Percentiles rank a stretch among this genome's conserved stretches.
These are phyloP conservation scores for Aspergillus ellipticus DNA, from an alignment of 495 filamentous ascomycete species.

Conservation along the genomic window DNA sequence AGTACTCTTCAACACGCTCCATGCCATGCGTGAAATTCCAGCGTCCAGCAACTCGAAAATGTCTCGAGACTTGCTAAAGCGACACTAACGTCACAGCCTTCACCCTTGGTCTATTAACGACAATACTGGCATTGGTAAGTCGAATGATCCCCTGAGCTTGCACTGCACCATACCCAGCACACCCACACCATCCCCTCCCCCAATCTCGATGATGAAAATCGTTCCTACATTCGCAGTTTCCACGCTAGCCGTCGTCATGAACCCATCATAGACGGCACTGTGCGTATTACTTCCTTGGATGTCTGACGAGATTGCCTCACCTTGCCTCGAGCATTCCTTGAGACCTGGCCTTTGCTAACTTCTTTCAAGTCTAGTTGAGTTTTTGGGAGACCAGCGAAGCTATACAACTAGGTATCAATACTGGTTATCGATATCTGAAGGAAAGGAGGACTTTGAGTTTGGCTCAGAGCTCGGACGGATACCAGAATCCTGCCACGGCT, in stretches of 20 bases:
- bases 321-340: neutral
- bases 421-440: neutral
- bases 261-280: slow-evolving; percentile 34
- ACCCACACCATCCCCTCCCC: neutral
- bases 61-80: neutral
- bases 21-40: neutral
- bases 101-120: neutral
- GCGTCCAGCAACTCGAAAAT: neutral
- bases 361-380: neutral
- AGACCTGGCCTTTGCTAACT: slow-evolving; percentile 10
- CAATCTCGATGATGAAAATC: slow-evolving; percentile 47
- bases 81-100: neutral
- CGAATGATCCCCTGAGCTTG: neutral
- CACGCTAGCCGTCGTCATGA: slow-evolving; percentile 47
- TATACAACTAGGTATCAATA: neutral
- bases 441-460: neutral
- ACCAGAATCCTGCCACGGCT: too few species aligned
- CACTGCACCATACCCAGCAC: neutral
- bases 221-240: slow-evolving; percentile 53
- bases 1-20: neutral
- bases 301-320: slow-evolving; percentile 25
- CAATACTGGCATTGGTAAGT: neutral
- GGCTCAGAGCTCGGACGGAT: too few species aligned
- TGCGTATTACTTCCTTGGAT: slow-evolving; percentile 41
- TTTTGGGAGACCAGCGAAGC: neutral